Percentiles rank a stretch among this genome's conserved stretches.
These are phyloP conservation scores for Trifolium fragiferum DNA, from an alignment of 306 rosid genomes.

Conservation along the genomic window DNA sequence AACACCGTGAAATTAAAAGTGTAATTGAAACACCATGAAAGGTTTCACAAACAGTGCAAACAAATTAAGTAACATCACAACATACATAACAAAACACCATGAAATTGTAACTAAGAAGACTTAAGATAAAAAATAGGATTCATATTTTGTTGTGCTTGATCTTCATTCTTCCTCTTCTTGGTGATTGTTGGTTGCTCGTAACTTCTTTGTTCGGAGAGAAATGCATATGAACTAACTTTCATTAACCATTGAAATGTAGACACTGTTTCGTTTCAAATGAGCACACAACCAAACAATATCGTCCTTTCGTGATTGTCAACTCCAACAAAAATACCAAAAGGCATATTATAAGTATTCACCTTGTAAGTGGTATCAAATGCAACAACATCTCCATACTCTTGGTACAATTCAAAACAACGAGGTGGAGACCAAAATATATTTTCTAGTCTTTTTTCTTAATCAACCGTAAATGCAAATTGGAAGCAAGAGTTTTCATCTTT, in stretches of 20 bases:
- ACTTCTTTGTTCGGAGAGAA: not conserved
- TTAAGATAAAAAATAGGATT: not conserved
- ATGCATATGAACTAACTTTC: not conserved
- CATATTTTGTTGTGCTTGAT: not conserved
- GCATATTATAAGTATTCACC: not conserved
- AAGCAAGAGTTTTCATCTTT: constrained; percentile 5
- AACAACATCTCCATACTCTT: not conserved
- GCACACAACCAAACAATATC: constrained; percentile 14
- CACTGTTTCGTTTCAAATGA: not conserved
- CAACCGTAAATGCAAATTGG: not conserved
- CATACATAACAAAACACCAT: no score
- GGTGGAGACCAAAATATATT: not conserved
- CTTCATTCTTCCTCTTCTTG: not conserved
- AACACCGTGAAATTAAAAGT: no score
- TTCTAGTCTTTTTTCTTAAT: not conserved
- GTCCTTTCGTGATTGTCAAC: not conserved
- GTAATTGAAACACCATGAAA: no score
- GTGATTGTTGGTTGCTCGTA: not conserved
- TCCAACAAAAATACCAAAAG: no score
- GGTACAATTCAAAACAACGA: constrained; percentile 15
- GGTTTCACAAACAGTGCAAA: no score
- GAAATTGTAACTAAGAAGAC: no score
- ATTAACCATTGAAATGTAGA: not conserved
- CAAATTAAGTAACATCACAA: no score
- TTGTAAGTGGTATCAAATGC: constrained; percentile 17